A percentile compares a stretch with the other conserved stretches of the same genome.
These are phyloP conservation scores for Penicillium glabrum DNA, from an alignment of 2,329 filamentous ascomycete genomes.

Conservation along the genomic window DNA sequence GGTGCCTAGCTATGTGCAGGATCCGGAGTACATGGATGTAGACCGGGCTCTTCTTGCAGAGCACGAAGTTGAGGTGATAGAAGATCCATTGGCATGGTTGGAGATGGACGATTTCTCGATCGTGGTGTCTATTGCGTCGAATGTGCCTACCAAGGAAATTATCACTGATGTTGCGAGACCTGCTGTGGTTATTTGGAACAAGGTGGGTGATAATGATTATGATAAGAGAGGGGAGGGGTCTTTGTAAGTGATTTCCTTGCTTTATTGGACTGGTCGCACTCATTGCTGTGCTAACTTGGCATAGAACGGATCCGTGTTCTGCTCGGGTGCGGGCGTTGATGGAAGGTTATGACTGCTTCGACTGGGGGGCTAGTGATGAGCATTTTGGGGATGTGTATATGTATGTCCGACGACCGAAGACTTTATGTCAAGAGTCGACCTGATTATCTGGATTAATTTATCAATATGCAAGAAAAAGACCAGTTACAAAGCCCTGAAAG, in stretches of 20 bases:
- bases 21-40: constrained; percentile 15
- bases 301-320: constrained; percentile 16
- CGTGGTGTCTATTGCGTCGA: constrained; percentile 32
- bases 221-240: constrained; percentile 2
- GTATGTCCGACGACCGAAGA: constrained; percentile 12
- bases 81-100: constrained; percentile 34
- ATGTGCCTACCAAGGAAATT: constrained; percentile 38
- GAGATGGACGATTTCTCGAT: constrained; percentile 36
- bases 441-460: not conserved
- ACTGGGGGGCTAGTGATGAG: constrained; percentile 7
- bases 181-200: constrained; percentile 24
- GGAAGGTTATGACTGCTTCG: constrained; percentile 14
- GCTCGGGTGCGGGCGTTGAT: constrained; percentile 13
- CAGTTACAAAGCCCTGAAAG: not conserved
- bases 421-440: not conserved
- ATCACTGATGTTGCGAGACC: constrained; percentile 39
- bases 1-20: constrained; percentile 23
- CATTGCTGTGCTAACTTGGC: not conserved
- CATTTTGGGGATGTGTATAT: constrained; percentile 7
- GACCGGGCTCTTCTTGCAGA: constrained; percentile 16
- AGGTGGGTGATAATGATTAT: constrained; percentile 6
- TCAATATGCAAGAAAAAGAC: not conserved
- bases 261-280: not conserved
- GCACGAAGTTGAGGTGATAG: constrained; percentile 19
- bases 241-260: constrained; percentile 1